Percentiles rank a stretch among this genome's conserved stretches.
Conservation (phyloP, 2,329 filamentous ascomycete genomes). For the Zasmidium angulare region DNA sequence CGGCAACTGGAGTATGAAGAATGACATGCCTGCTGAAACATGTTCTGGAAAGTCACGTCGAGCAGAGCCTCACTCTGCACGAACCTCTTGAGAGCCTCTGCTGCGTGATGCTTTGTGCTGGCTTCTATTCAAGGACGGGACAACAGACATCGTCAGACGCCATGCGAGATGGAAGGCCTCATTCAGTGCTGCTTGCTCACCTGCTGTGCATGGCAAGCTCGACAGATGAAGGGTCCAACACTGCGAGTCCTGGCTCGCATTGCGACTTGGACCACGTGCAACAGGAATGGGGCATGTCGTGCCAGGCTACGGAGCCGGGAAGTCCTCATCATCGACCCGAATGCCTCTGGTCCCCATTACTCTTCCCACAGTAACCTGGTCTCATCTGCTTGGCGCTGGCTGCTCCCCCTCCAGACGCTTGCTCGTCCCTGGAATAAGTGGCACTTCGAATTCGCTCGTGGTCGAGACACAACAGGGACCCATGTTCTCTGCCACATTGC, state of each 20-base stretch:
- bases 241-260: background rate
- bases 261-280: conserved; percentile 3
- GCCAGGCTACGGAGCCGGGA: conserved; percentile 1
- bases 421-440: background rate
- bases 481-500: background rate
- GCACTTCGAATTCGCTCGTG: background rate
- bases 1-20: background rate
- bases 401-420: background rate
- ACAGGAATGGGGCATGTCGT: background rate
- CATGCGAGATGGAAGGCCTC: background rate
- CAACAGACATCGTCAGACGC: background rate
- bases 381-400: too few species aligned
- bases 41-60: background rate
- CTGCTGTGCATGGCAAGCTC: background rate
- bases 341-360: background rate
- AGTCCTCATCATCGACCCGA: background rate
- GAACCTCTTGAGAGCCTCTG: background rate
- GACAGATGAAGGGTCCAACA: background rate
- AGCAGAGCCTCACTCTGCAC: background rate
- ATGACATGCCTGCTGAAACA: background rate
- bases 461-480: background rate
- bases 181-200: background rate
- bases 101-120: background rate
- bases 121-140: background rate
- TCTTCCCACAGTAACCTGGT: background rate